Evolutionary conservation across 257 asterid genomes (phyloP).

Genomic region (Ilex aquifolium): DNA sequence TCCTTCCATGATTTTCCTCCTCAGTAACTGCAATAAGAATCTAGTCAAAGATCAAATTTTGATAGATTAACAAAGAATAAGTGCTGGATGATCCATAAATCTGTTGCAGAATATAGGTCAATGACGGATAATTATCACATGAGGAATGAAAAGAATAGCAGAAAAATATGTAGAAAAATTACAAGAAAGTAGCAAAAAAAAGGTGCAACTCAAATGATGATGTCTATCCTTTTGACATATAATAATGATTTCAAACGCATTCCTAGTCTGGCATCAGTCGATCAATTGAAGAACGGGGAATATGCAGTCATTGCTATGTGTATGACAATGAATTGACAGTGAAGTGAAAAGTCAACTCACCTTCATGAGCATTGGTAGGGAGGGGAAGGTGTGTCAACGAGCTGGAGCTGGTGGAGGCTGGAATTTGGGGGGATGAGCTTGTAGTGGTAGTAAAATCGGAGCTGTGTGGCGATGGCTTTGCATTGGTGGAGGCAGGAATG

Average conservation of each 20-base stretch:
- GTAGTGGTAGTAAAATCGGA: not conserved
- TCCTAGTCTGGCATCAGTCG: too few species aligned
- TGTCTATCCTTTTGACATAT: too few species aligned
- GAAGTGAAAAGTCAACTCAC: not conserved
- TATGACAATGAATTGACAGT: not conserved
- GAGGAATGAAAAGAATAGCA: not conserved
- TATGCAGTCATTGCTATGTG: too few species aligned
- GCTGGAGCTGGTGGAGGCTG: not conserved
- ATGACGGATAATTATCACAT: not conserved
- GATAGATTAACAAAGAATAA: too few species aligned
- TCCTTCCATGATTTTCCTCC: constrained; percentile 68
- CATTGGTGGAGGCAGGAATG: constrained; percentile 1
- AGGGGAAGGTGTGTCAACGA: not conserved
- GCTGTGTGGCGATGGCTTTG: not conserved
- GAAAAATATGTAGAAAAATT: not conserved
- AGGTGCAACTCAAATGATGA: too few species aligned
- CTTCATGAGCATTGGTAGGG: not conserved
- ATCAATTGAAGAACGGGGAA: too few species aligned
- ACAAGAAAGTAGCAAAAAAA: not conserved
- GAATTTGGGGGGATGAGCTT: not conserved
- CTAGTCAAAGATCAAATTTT: not conserved
- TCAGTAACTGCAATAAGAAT: constrained; percentile 40
- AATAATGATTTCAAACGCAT: too few species aligned
- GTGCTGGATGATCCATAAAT: not conserved
- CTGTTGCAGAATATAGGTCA: not conserved